Percentiles rank a stretch among this genome's conserved stretches.
These are phyloP conservation scores for Coemansia sp. DNA, from an alignment of 192 early-diverging fungal genomes.

Conservation along the genomic window DNA sequence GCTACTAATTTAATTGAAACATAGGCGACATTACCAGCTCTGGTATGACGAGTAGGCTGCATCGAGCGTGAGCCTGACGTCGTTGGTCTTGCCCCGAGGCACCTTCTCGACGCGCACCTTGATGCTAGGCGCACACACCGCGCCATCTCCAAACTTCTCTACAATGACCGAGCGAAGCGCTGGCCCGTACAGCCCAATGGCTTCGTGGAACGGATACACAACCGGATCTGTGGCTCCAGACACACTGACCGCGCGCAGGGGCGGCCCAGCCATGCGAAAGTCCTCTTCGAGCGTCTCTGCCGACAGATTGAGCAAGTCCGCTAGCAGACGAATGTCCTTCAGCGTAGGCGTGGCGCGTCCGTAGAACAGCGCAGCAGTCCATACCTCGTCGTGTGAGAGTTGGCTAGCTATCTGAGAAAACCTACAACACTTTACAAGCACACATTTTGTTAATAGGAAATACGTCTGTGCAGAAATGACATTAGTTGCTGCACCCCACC, in stretches of 20 bases:
- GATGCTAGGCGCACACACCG: conserved; percentile 31
- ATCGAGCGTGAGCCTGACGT: conserved; percentile 37
- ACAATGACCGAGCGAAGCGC: conserved; percentile 42
- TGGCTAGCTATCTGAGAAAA: conserved; percentile 62
- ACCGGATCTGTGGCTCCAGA: conserved; percentile 24
- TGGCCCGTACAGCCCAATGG: conserved; percentile 45
- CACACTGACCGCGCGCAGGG: conserved; percentile 18
- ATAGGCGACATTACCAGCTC: conserved; percentile 32
- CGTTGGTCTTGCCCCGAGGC: conserved; percentile 11
- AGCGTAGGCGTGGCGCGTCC: conserved; percentile 61
- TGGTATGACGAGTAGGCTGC: conserved; percentile 37
- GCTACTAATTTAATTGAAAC: not conserved
- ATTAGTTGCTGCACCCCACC: not conserved
- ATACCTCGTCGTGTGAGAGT: conserved; percentile 64
- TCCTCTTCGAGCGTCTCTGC: conserved; percentile 49
- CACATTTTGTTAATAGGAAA: not conserved
- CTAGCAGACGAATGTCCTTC: conserved; percentile 45
- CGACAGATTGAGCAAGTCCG: conserved; percentile 46
- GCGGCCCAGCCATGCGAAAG: conserved; percentile 46
- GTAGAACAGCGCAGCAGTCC: conserved; percentile 70
- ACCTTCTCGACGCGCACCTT: conserved; percentile 44
- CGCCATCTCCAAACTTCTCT: conserved; percentile 51
- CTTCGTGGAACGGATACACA: conserved; percentile 41
- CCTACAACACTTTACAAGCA: conserved; percentile 23
- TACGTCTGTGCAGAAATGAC: not conserved